Evolutionary conservation across 2,329 filamentous ascomycete species (phyloP), one percentile per base, ranked within the genome.

Genomic region (Parastagonospora nodorum): DNA sequence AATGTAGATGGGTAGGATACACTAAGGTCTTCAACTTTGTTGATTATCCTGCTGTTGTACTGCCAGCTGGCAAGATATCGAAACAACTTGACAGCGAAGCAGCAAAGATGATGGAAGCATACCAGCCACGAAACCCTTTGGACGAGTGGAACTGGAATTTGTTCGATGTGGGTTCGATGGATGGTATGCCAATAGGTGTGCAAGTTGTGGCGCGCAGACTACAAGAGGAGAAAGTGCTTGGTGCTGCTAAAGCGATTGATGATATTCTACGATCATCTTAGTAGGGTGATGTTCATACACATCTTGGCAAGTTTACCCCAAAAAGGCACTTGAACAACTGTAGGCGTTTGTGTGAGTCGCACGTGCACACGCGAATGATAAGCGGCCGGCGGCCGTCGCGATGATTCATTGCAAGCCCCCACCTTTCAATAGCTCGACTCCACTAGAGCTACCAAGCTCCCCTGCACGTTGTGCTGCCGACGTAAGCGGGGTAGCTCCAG

Each of bases 1-100:
- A 63, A 39, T 71, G 77, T 36, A 66, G 73, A 11, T 80, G 77
- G 77, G 76, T 79, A 3, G 84, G 84, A 2, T 86, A 86, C 57
- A 85, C 83, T 1, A 84, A 84, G 60, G 75, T 85, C 6, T 85
- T 82, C 78, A 86, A 87, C 57, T 70, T 86, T 8, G 72, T 87
- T 0, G 85, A 88, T 61, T 88, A 87, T 57, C 75, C 82, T 0
- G 80, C 84, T 0, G 67, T 85, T 4, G 78, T 82, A 0, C 70
- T 88, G 11, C 84, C 85, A 0, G 80, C 78, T 11, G 83, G 82
- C 0, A 67, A 66, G 7, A 79, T 82, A 1, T 69, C 72, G 1
- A 71, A 74, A 37, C 66, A 74, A 4, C 69, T 78, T 38, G 73
- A 82, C 14, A 31, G 42, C 11, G 56, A 65, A 2, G 60, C 69